phyloP scores from a whole-genome alignment of 169 alveolate species.

The Plasmodium adleri region DNA sequence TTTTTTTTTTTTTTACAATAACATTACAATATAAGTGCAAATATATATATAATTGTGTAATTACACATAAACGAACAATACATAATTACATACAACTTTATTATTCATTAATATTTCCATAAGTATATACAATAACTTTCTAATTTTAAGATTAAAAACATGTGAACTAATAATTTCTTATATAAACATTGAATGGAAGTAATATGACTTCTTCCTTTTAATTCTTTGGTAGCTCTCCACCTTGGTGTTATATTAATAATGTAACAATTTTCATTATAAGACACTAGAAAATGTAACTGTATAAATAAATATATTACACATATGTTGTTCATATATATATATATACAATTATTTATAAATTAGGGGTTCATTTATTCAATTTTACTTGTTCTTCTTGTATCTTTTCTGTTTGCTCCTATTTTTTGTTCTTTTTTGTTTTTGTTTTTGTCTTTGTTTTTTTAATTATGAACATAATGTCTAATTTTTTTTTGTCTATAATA shows the following conservation, averaged over 20 bases:
- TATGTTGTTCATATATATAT: constrained; percentile 6
- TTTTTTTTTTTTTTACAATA: constrained; percentile 24
- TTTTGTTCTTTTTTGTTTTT: background rate
- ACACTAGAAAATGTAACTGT: constrained; percentile 17
- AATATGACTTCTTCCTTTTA: background rate
- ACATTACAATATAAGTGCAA: constrained; percentile 1
- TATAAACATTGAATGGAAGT: too few relatives aligned
- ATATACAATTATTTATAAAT: background rate
- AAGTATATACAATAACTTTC: too few relatives aligned
- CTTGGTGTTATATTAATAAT: too few relatives aligned
- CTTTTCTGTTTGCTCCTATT: background rate
- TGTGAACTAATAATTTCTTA: too few relatives aligned
- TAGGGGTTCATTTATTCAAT: background rate
- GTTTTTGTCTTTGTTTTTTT: background rate
- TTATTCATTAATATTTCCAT: too few relatives aligned
- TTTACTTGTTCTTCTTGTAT: background rate
- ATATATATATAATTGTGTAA: constrained; percentile 43
- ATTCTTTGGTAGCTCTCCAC: constrained; percentile 3
- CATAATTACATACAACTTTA: too few relatives aligned
- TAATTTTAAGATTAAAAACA: too few relatives aligned
- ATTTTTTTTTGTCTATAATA: constrained; percentile 16
- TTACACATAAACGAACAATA: constrained; percentile 19
- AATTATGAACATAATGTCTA: constrained; percentile 12
- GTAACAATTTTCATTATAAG: constrained; percentile 1
- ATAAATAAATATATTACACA: constrained; percentile 6